Evolutionary conservation across 495 filamentous ascomycete species (phyloP).

Genomic region (Lasiosphaeria miniovina): DNA sequence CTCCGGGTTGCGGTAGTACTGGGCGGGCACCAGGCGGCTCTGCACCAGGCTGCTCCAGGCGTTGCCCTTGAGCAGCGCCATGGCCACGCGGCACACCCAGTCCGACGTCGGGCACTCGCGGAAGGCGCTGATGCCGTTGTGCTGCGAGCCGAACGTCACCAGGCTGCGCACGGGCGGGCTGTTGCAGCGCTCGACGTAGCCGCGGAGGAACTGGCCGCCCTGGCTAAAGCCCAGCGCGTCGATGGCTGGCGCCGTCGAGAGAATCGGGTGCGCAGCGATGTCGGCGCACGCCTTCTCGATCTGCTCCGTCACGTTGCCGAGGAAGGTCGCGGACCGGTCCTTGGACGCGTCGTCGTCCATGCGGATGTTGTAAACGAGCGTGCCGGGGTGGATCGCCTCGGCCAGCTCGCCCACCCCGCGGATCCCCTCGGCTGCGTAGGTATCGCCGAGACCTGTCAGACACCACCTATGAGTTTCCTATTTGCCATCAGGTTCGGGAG

Average conservation of each 20-base stretch:
- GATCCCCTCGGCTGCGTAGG: conserved; percentile 74
- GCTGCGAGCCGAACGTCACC: conserved; percentile 88
- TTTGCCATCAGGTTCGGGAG: background rate
- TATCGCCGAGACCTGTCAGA: conserved; percentile 51
- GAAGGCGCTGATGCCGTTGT: conserved; percentile 90
- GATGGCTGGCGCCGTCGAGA: conserved; percentile 74
- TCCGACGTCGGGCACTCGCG: conserved; percentile 60
- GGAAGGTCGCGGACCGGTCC: conserved; percentile 82
- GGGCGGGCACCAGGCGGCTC: conserved; percentile 78
- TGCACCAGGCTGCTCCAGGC: conserved; percentile 79
- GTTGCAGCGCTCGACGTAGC: conserved; percentile 90
- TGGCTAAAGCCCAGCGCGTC: conserved; percentile 95
- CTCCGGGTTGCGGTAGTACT: conserved; percentile 82
- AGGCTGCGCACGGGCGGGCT: conserved; percentile 73
- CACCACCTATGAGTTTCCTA: background rate
- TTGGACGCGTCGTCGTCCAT: conserved; percentile 60
- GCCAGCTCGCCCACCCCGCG: conserved; percentile 62
- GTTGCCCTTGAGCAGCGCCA: conserved; percentile 66
- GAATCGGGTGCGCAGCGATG: conserved; percentile 71
- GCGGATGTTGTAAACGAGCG: conserved; percentile 76
- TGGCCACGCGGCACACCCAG: conserved; percentile 75
- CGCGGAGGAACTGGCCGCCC: conserved; percentile 92
- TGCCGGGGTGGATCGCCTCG: conserved; percentile 72
- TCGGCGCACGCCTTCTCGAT: conserved; percentile 75
- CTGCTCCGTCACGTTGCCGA: conserved; percentile 85